phyloP scores from a whole-genome alignment of 257 asterid species.

The Nicotiana sylvestris region DNA sequence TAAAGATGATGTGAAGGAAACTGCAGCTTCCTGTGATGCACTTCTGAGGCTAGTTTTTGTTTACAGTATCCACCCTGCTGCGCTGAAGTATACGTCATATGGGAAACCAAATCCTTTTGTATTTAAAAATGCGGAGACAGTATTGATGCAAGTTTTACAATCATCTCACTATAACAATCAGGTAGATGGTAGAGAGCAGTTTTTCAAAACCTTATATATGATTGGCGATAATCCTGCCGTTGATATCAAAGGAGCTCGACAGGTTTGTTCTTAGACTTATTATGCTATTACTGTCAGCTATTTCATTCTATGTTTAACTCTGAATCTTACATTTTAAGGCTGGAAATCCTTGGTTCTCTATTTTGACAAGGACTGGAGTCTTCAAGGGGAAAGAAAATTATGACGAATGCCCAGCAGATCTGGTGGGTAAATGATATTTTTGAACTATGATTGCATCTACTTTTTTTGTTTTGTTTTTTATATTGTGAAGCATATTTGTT shows the following conservation, averaged over 20 bases:
- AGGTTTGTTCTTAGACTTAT: conserved; percentile 41
- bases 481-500: not conserved
- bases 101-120: conserved; percentile 84
- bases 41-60: conserved; percentile 16
- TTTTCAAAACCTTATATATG: conserved; percentile 71
- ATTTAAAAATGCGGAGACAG: conserved; percentile 67
- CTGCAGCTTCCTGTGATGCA: not conserved
- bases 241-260: conserved; percentile 78
- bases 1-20: not conserved
- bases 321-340: conserved; percentile 40
- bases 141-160: conserved; percentile 43
- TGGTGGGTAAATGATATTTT: conserved; percentile 38
- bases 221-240: conserved; percentile 85
- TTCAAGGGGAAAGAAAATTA: conserved; percentile 69
- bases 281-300: conserved; percentile 3
- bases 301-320: not conserved
- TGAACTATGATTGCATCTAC: not conserved
- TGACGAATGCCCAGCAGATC: conserved; percentile 60
- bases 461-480: not conserved
- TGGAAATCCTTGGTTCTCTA: conserved; percentile 82
- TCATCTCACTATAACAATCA: conserved; percentile 26
- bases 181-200: conserved; percentile 15
- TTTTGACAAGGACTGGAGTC: conserved; percentile 87
- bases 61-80: conserved; percentile 51
- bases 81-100: conserved; percentile 68